phyloP scores from a whole-genome alignment of 164 flowering plant genomes.

The Stephania japonica region DNA sequence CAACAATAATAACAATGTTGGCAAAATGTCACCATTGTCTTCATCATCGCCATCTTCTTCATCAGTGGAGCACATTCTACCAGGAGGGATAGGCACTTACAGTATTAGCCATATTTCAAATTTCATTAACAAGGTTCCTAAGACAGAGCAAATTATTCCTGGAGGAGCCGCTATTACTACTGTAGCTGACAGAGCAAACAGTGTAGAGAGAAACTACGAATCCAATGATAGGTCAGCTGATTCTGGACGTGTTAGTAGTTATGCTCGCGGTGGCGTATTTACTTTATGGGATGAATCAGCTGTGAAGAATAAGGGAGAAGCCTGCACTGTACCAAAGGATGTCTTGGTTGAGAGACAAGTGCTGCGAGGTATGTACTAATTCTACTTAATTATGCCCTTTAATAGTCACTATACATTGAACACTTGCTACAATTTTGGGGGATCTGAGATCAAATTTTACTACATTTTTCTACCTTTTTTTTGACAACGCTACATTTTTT shows the following conservation, averaged over 20 bases:
- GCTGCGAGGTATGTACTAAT: constrained; percentile 37
- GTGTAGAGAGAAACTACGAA: constrained; percentile 50
- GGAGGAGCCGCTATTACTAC: constrained; percentile 13
- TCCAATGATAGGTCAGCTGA: constrained; percentile 15
- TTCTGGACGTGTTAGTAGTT: constrained; percentile 39
- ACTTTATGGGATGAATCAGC: constrained; percentile 80
- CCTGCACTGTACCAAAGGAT: constrained; percentile 49
- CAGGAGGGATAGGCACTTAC: constrained; percentile 93
- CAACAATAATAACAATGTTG: constrained; percentile 14
- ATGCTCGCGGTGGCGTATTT: constrained; percentile 53
- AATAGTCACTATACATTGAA: too few relatives aligned
- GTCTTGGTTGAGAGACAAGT: constrained; percentile 32
- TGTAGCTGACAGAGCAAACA: constrained; percentile 35
- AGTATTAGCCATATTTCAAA: constrained; percentile 65
- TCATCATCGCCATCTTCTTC: constrained; percentile 32
- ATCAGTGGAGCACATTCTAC: constrained; percentile 65
- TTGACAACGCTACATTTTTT: too few relatives aligned
- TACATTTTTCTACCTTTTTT: too few relatives aligned
- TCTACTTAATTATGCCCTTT: too few relatives aligned
- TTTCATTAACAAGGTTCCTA: constrained; percentile 40
- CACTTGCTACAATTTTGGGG: too few relatives aligned
- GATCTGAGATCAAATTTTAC: too few relatives aligned
- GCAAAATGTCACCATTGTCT: constrained; percentile 31
- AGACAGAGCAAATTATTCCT: constrained; percentile 47
- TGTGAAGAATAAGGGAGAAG: constrained; percentile 28